These are phyloP conservation scores for Yamadazyma membranifaciens DNA, from an alignment of 1,139 yeast genomes.

Conservation along the genomic window DNA sequence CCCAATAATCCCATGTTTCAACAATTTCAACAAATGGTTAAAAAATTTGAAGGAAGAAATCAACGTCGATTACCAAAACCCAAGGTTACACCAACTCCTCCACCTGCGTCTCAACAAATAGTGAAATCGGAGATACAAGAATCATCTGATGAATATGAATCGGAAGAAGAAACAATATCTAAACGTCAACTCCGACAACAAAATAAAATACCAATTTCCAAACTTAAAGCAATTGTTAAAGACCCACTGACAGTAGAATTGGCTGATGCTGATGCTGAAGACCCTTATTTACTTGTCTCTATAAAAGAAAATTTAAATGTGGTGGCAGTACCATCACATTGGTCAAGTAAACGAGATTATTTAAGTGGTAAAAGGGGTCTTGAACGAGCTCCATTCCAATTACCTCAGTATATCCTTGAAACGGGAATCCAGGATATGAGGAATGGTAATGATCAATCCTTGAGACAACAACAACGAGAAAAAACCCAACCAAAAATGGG, in stretches of 20 bases:
- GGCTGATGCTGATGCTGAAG: conserved; percentile 82
- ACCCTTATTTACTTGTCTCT: conserved; percentile 65
- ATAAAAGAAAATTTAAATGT: conserved; percentile 66
- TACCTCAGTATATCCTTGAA: conserved; percentile 75
- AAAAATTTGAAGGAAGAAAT: conserved; percentile 4
- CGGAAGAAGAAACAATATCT: conserved; percentile 18
- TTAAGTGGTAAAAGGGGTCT: conserved; percentile 68
- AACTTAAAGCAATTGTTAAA: conserved; percentile 57
- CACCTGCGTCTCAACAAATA: not conserved
- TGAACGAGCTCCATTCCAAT: conserved; percentile 70
- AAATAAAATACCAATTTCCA: conserved; percentile 64
- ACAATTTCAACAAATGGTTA: conserved; percentile 6
- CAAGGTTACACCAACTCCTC: conserved; percentile 2
- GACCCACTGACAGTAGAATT: conserved; percentile 81
- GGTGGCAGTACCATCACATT: conserved; percentile 80
- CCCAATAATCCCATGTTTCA: conserved; percentile 5
- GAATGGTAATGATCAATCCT: conserved; percentile 49
- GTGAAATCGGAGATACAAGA: conserved; percentile 1
- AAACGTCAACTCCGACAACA: conserved; percentile 47
- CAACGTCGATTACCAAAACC: not conserved
- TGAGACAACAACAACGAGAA: conserved; percentile 78
- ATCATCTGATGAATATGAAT: conserved; percentile 9
- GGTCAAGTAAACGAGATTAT: conserved; percentile 81
- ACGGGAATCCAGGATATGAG: conserved; percentile 93
- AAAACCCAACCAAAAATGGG: conserved; percentile 91